Conservation (phyloP, 768 basidiomycete species). For the Candolleomyces efflorescens region DNA sequence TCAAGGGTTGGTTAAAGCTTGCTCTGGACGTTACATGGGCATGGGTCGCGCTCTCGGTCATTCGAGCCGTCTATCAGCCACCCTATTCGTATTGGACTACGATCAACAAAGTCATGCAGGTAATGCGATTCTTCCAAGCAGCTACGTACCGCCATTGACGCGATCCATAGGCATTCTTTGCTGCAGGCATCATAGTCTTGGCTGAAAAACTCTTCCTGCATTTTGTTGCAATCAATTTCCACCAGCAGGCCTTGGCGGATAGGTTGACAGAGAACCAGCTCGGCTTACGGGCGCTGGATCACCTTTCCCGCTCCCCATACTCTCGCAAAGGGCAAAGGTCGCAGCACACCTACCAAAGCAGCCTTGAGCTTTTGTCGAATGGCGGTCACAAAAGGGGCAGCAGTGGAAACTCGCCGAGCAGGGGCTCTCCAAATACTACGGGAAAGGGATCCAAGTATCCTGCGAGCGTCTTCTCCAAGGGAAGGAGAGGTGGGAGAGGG, state of each 20-base stretch:
- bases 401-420: slow-evolving; percentile 3
- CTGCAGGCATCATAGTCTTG: slow-evolving; percentile 38
- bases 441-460: not conserved
- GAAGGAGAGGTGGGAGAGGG: slow-evolving; percentile 42
- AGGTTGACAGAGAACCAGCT: slow-evolving; percentile 66
- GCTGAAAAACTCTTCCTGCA: slow-evolving; percentile 58
- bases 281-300: slow-evolving; percentile 67
- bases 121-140: slow-evolving; percentile 17
- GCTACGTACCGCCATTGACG: too few relatives aligned
- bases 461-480: slow-evolving; percentile 16
- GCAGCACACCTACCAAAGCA: slow-evolving; percentile 35
- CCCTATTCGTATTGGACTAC: slow-evolving; percentile 63
- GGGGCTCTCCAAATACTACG: slow-evolving; percentile 4
- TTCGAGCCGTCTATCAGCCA: slow-evolving; percentile 54
- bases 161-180: slow-evolving; percentile 36
- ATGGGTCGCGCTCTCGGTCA: slow-evolving; percentile 70
- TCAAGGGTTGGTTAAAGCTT: slow-evolving; percentile 69
- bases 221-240: slow-evolving; percentile 78
- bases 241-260: slow-evolving; percentile 70
- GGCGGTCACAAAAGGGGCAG: slow-evolving; percentile 7
- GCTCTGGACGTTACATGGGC: slow-evolving; percentile 62
- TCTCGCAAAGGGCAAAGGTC: slow-evolving; percentile 32
- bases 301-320: slow-evolving; percentile 53
- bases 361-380: slow-evolving; percentile 23
- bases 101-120: slow-evolving; percentile 71